These are phyloP conservation scores for Cubamyces lactineus DNA, from an alignment of 768 basidiomycete genomes.

Conservation along the genomic window DNA sequence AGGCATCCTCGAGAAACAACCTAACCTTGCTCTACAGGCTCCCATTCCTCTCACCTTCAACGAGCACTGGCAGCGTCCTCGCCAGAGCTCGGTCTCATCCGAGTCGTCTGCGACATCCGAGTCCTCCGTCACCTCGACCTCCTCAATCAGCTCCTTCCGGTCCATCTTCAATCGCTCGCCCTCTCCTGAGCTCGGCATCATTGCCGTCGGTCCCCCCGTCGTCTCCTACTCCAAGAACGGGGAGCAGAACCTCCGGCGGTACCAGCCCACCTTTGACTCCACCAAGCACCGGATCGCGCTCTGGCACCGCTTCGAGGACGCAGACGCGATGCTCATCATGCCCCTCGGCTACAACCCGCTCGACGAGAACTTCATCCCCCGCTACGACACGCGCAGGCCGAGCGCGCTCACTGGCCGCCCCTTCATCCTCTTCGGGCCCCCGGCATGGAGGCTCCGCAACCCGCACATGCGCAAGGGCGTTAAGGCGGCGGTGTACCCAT, in stretches of 20 bases:
- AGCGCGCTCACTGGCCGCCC: conserved; percentile 26
- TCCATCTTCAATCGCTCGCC: conserved; percentile 7
- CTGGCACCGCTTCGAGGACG: conserved; percentile 43
- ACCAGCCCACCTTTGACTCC: conserved; percentile 11
- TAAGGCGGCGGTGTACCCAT: conserved; percentile 59
- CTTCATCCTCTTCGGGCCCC: conserved; percentile 54
- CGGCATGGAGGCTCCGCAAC: conserved; percentile 50
- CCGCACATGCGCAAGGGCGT: conserved; percentile 44
- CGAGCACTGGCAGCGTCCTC: conserved; percentile 36
- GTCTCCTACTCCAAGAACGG: neutral
- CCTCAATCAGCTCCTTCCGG: conserved; percentile 15
- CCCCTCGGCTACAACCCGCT: conserved; percentile 32
- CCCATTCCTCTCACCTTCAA: conserved; percentile 33
- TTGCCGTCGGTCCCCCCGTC: neutral
- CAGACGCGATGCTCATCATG: conserved; percentile 56
- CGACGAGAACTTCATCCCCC: conserved; percentile 15
- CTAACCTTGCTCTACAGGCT: neutral
- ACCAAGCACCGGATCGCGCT: conserved; percentile 27
- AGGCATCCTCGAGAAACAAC: neutral
- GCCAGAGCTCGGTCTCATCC: conserved; percentile 33
- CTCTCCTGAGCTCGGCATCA: conserved; percentile 1
- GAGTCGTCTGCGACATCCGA: conserved; percentile 8
- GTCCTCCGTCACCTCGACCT: neutral
- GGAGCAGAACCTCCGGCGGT: neutral
- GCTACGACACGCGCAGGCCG: conserved; percentile 6